Evolutionary conservation across 345 rosid genomes (phyloP), one percentile per base, ranked within the genome.

Genomic region (Lepidium africanum): DNA sequence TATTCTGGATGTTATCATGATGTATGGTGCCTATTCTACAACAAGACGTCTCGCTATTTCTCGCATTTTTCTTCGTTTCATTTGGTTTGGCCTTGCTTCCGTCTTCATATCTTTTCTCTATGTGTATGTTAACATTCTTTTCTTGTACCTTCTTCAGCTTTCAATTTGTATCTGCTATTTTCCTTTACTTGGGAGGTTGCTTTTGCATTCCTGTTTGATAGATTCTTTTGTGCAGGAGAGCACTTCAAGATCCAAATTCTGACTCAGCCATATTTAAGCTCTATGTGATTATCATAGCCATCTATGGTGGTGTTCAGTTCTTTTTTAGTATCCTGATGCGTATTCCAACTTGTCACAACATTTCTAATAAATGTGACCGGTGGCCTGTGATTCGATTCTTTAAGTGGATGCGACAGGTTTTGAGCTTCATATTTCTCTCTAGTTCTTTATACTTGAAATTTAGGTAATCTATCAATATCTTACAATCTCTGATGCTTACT

Each of bases 361-460:
- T 91, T 78, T 80, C 94, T 55, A 79, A 88, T 77, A 87, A 76
- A 69, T 93, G 99, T 78, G 99, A 93, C 59, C 84, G 62, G 38
- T 93, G 88, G 86, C 79, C 95, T 42, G 58, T 86, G 33, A 73
- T 93, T 60, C 95, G 87, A 62, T 90, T 93, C 62, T 40, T 91
- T 65, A 88, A 86, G 79, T 93, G 99, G 99, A 91, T 91, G 97
- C 97, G 94, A 53, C 96, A 93, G 99, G 98, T 92, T 76, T 63
- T 68, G 35, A 23, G 37, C 62, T 76, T 57, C 59, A 52, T 32
- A 21, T 49, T 14, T 46, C 33, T 57, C 53, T 23, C 49, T 39
- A 51, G 0, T 69, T 35, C 30, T 49, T 32, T 16, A n/a, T 48
- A 62, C 65, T 38, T 63, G 23, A 58, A 14, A 32, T 41, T 27